Evolutionary conservation across 139 green algal species (phyloP), one percentile per base, ranked within the genome.

Genomic region (Chlorella sp.): DNA sequence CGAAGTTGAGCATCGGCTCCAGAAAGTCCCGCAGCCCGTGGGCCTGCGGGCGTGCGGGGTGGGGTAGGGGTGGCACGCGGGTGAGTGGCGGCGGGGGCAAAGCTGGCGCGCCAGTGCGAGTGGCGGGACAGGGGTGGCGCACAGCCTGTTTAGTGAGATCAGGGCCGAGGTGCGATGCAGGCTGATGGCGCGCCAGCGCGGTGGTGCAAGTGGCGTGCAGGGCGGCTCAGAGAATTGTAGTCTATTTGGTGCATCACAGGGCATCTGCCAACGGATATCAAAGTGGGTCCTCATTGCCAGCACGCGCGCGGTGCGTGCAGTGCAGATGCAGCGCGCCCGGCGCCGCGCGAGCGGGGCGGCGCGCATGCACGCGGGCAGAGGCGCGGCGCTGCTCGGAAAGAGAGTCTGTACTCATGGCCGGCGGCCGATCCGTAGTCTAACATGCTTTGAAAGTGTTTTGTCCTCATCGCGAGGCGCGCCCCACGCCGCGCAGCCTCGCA

Each of bases 1-100:
- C 73, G 43, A 93, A 98, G 51, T 96, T 86, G 51, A 99, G 90
- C 94, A 99, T 98, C 31, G 93, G 93, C 68, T 89, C 35, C 67
- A 99, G 79, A 79, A 99, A 99, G 64, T 82, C 83, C 0, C 85
- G 67, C 65, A 99, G 55, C 12, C 62, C 85, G 4, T 82, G 25
- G 0, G 96, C 94, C 86, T 97, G 83, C 67, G 81, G 21, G 31
- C 27, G n/a, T 27, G 27, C n/a, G 8, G 19, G 50, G 25, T n/a
- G 38, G 35, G 67, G 36, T 27, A 14, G 1, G 21, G 48, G 17
- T 35, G 27, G n/a, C 43, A n/a, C 5, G 58, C 58, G 41, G 58
- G 19, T 41, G 7, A 64, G 14, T 7, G 23, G 53, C 53, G 23
- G 7, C 9, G 5, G 36, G 41, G 35, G 40, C 9, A 53, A 23